phyloP scores from a whole-genome alignment of 108 stramenopile genomes.

The Cyclotella baltica region DNA sequence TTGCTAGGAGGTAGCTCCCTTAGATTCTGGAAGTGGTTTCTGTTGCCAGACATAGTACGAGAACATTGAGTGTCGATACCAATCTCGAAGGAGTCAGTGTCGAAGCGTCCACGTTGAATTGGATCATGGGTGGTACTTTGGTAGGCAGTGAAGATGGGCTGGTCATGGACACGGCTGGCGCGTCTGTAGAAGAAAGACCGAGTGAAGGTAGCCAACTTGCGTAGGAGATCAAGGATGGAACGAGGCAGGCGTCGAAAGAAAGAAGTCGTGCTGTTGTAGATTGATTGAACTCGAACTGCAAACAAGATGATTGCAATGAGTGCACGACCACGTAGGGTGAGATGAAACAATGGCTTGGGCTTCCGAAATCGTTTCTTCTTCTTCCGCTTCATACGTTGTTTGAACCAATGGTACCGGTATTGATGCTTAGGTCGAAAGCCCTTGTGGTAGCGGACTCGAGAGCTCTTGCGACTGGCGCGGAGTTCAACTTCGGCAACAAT shows the following conservation, averaged over 20 bases:
- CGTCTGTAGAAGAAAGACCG: too few relatives aligned
- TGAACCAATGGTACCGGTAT: slow-evolving; percentile 8
- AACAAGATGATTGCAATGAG: not conserved
- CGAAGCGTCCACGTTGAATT: not conserved
- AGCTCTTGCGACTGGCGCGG: not conserved
- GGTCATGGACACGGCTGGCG: too few relatives aligned
- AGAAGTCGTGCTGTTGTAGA: not conserved
- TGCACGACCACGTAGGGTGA: not conserved
- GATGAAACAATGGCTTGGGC: slow-evolving; percentile 6
- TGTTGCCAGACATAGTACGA: slow-evolving; percentile 12
- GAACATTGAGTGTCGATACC: slow-evolving; percentile 29
- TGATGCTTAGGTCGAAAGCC: not conserved
- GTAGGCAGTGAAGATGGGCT: too few relatives aligned
- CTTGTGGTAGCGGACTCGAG: not conserved
- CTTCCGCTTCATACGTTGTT: slow-evolving; percentile 14
- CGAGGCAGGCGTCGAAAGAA: not conserved
- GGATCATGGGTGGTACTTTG: too few relatives aligned
- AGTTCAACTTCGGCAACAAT: not conserved
- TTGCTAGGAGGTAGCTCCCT: not conserved
- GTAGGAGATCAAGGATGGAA: too few relatives aligned
- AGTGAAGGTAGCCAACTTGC: too few relatives aligned
- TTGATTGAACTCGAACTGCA: not conserved
- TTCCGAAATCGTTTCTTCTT: not conserved
- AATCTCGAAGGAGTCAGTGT: slow-evolving; percentile 27
- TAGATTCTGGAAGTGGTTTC: slow-evolving; percentile 6